Percentiles rank a stretch among this genome's conserved stretches.
Evolutionary conservation across 768 basidiomycete species (phyloP).

Genomic region (Pleurotus cornucopiae): DNA sequence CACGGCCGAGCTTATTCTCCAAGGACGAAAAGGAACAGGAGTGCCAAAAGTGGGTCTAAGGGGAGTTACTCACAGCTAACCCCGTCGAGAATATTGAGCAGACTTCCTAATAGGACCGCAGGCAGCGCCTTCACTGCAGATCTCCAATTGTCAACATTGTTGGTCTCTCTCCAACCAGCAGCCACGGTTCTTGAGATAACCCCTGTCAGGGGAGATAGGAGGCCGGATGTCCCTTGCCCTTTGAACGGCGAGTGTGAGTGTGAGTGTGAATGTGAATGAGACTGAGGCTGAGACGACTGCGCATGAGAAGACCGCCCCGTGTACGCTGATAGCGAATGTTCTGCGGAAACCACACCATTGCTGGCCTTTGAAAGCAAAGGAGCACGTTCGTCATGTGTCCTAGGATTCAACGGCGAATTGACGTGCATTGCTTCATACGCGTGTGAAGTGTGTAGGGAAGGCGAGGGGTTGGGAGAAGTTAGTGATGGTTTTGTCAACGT

Average conservation of each 20-base stretch:
- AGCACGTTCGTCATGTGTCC: too few species aligned
- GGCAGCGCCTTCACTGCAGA: constrained; percentile 54
- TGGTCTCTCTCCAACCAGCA: background rate
- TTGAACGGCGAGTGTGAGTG: background rate
- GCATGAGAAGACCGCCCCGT: too few species aligned
- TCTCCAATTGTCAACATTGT: background rate
- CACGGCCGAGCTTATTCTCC: too few species aligned
- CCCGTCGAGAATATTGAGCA: constrained; percentile 91
- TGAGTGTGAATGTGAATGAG: background rate
- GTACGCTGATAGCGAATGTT: too few species aligned
- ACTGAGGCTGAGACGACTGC: background rate
- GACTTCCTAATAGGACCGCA: constrained; percentile 76
- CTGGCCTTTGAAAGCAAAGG: too few species aligned
- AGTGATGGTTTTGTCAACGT: too few species aligned
- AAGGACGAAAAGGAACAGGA: background rate
- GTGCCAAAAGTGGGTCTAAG: background rate
- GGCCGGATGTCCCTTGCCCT: background rate
- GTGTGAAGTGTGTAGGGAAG: too few species aligned
- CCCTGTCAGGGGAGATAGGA: background rate
- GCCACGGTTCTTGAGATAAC: background rate
- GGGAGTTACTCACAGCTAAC: constrained; percentile 67
- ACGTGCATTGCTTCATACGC: too few species aligned
- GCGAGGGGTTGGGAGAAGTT: too few species aligned
- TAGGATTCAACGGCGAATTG: too few species aligned
- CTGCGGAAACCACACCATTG: too few species aligned